Evolutionary conservation across 1,284 basidiomycete species (phyloP).

Genomic region (Cerioporus squamosus): DNA sequence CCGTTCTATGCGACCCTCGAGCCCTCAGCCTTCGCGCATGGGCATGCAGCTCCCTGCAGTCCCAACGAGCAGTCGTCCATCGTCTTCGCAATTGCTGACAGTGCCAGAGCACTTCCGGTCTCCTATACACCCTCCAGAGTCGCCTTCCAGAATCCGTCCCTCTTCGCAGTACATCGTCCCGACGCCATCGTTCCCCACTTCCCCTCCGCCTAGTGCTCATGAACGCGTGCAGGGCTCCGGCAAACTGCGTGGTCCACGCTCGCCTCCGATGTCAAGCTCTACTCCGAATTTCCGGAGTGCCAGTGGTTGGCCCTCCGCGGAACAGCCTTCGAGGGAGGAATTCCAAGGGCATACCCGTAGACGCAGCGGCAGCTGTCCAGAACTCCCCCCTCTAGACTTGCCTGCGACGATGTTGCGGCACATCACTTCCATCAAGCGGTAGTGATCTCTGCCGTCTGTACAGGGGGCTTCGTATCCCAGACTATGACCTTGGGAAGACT

Average conservation of each 20-base stretch:
- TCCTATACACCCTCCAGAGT: neutral
- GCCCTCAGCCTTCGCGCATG: constrained; percentile 3
- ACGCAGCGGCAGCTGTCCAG: constrained; percentile 22
- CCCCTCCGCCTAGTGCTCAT: constrained; percentile 4
- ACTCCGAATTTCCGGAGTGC: constrained; percentile 11
- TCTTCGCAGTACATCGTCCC: constrained; percentile 6
- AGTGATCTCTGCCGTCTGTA: neutral
- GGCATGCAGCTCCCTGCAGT: constrained; percentile 6
- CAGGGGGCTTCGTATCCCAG: neutral
- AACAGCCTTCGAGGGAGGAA: neutral
- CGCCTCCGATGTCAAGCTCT: constrained; percentile 16
- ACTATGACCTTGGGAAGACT: neutral
- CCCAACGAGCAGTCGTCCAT: neutral
- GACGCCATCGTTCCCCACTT: constrained; percentile 2
- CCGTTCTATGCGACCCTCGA: constrained; percentile 3
- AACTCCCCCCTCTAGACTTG: constrained; percentile 22
- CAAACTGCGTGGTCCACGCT: constrained; percentile 18
- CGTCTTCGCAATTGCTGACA: constrained; percentile 12
- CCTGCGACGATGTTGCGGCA: neutral
- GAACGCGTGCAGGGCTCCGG: constrained; percentile 17
- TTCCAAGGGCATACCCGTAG: constrained; percentile 4
- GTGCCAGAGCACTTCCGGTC: constrained; percentile 11
- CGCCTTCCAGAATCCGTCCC: neutral
- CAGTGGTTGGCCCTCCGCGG: constrained; percentile 8
- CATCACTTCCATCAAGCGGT: neutral